Evolutionary conservation across 805 yeast genomes (phyloP).

Genomic region (Scheffersomyces coipomensis): DNA sequence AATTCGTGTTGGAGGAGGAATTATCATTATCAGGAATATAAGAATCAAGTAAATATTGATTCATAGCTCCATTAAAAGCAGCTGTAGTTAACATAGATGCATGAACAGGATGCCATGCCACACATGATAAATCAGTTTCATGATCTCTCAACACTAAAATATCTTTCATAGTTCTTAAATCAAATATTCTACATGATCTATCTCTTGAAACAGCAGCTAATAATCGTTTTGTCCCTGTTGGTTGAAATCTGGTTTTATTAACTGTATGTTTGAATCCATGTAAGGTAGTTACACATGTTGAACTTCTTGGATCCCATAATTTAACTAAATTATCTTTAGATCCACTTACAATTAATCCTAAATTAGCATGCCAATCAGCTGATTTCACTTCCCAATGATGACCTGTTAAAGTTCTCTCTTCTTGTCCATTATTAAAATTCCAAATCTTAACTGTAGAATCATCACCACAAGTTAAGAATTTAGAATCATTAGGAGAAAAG

Average conservation of each 20-base stretch:
- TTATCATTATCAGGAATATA: slow-evolving; percentile 34
- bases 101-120: slow-evolving; percentile 93
- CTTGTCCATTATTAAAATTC: slow-evolving; percentile 87
- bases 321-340: slow-evolving; percentile 93
- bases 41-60: slow-evolving; percentile 67
- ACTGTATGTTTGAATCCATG: slow-evolving; percentile 95
- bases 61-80: slow-evolving; percentile 83
- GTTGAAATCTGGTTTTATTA: slow-evolving; percentile 82
- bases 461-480: slow-evolving; percentile 92
- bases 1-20: neutral
- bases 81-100: slow-evolving; percentile 79
- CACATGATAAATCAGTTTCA: slow-evolving; percentile 79
- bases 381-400: slow-evolving; percentile 99
- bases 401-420: slow-evolving; percentile 78
- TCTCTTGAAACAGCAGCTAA: slow-evolving; percentile 89
- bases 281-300: slow-evolving; percentile 71
- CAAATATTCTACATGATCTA: slow-evolving; percentile 83
- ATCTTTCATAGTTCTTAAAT: slow-evolving; percentile 81
- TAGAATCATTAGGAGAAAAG: slow-evolving; percentile 86
- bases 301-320: slow-evolving; percentile 93
- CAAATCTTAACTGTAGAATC: slow-evolving; percentile 89
- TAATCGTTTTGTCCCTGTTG: slow-evolving; percentile 66
- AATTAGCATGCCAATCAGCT: slow-evolving; percentile 92
- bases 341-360: slow-evolving; percentile 87
- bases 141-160: slow-evolving; percentile 69